Conservation (phyloP, 257 asterid species). For the Nicotiana tomentosiformis region DNA sequence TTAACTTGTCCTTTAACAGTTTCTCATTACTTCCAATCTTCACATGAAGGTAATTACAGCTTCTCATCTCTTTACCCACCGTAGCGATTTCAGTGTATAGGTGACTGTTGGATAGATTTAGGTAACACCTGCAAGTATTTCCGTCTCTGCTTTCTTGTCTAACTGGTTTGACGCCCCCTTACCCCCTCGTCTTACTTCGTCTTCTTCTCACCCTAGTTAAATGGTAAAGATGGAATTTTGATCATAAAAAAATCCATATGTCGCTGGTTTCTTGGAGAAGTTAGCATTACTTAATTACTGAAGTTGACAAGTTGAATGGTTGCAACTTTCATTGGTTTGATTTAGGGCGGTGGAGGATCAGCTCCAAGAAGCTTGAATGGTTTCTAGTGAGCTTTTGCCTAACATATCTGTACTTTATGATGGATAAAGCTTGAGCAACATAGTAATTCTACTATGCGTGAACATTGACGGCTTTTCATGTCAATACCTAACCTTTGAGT, state of each 20-base stretch:
- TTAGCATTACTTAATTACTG: background rate
- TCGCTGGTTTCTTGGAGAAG: background rate
- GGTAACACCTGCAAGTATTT: background rate
- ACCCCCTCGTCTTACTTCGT: background rate
- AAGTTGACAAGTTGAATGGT: background rate
- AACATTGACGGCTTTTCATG: background rate
- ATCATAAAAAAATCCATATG: background rate
- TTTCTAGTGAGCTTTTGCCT: background rate
- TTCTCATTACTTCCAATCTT: background rate
- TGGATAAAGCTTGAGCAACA: background rate
- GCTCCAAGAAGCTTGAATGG: background rate
- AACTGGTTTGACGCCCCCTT: background rate
- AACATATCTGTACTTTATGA: background rate
- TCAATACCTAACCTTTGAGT: background rate
- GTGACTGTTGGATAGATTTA: background rate
- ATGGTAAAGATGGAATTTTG: background rate
- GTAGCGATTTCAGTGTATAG: background rate
- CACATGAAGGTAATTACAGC: background rate
- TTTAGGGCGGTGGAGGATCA: background rate
- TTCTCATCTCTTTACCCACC: background rate
- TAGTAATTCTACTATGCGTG: background rate
- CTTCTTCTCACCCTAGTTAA: background rate
- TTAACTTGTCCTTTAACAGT: background rate
- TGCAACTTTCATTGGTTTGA: background rate
- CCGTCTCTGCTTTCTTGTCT: background rate